Evolutionary conservation across 495 filamentous ascomycete species (phyloP).

Genomic region (Talaromyces trachyspermus): DNA sequence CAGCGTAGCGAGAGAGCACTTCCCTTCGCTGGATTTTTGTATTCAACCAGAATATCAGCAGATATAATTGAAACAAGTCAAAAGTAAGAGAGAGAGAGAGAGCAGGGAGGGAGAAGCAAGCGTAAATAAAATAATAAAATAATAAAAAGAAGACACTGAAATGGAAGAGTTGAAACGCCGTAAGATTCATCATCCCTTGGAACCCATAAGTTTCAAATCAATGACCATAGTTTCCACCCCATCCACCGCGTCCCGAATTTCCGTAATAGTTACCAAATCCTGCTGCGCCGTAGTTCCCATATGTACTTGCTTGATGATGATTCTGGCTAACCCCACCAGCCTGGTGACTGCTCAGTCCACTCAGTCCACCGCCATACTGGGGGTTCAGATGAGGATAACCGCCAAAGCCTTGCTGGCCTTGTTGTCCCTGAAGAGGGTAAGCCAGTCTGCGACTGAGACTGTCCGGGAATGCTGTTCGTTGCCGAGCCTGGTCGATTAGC

Average conservation of each 20-base stretch:
- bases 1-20: conserved; percentile 9
- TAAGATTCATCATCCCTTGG: conserved; percentile 15
- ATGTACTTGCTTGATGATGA: conserved; percentile 51
- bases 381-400: conserved; percentile 72
- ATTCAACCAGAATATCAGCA: no score
- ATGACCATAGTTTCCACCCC: conserved; percentile 62
- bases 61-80: no score
- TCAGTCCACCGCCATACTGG: conserved; percentile 61
- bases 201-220: conserved; percentile 16
- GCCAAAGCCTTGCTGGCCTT: conserved; percentile 51
- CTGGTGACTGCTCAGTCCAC: conserved; percentile 61
- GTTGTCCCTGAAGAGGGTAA: conserved; percentile 69
- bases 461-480: conserved; percentile 61
- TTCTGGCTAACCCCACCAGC: conserved; percentile 47
- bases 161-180: conserved; percentile 26
- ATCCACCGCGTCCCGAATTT: conserved; percentile 50
- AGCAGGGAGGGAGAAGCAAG: no score
- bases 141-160: conserved; percentile 11
- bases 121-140: conserved; percentile 15
- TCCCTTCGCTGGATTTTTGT: conserved; percentile 8
- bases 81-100: conserved; percentile 11
- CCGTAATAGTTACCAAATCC: conserved; percentile 51
- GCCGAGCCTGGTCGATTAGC: conserved; percentile 78
- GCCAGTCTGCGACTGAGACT: conserved; percentile 48
- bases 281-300: conserved; percentile 42